Conservation (phyloP, 139 green algal species). For the Trebouxia sp. region DNA sequence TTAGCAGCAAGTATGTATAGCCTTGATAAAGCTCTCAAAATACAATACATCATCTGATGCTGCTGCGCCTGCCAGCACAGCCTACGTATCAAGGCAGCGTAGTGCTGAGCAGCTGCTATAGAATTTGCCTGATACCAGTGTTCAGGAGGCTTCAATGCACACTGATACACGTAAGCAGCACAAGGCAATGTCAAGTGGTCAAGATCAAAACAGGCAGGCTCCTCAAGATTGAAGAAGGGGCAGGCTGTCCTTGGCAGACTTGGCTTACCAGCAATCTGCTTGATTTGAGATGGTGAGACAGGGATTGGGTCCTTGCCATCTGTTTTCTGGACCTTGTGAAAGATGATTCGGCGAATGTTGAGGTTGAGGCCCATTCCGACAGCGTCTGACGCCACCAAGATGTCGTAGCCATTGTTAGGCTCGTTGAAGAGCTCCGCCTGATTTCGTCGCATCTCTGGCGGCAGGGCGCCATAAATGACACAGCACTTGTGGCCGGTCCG, state of each 20-base stretch:
- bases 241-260: background rate
- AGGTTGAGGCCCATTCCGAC: slow-evolving; percentile 99
- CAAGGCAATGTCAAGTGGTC: too few species aligned
- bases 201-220: too few species aligned
- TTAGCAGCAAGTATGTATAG: too few species aligned
- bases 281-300: slow-evolving; percentile 56
- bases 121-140: too few species aligned
- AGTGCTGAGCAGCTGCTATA: too few species aligned
- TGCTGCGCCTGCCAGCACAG: slow-evolving; percentile 53
- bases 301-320: slow-evolving; percentile 47
- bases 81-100: slow-evolving; percentile 22
- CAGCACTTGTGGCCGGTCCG: slow-evolving; percentile 48
- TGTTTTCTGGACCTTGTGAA: slow-evolving; percentile 81
- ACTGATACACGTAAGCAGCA: too few species aligned
- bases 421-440: slow-evolving; percentile 93
- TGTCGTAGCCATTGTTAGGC: slow-evolving; percentile 60
- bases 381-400: slow-evolving; percentile 94
- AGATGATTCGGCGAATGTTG: slow-evolving; percentile 92
- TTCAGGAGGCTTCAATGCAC: too few species aligned
- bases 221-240: too few species aligned
- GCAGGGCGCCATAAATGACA: slow-evolving; percentile 90
- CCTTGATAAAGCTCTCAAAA: background rate
- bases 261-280: slow-evolving; percentile 68
- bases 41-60: too few species aligned
- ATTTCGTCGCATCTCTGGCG: slow-evolving; percentile 78